phyloP scores from a whole-genome alignment of 2,329 filamentous ascomycete genomes.

The Hawksworthiomyces lignivorus region DNA sequence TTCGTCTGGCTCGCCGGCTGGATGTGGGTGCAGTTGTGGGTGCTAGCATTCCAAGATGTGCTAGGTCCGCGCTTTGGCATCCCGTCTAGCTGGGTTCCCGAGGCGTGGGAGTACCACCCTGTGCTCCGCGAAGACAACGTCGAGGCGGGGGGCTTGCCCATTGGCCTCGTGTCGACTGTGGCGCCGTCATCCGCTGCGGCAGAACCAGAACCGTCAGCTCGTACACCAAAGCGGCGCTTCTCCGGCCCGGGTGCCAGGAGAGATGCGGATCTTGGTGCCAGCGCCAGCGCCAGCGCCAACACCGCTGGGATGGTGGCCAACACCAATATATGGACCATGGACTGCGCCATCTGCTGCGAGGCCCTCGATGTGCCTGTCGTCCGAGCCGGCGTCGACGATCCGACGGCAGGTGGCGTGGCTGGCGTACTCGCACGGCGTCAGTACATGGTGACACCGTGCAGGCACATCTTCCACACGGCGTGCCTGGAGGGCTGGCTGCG shows the following conservation, averaged over 20 bases:
- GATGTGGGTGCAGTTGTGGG: slow-evolving; percentile 79
- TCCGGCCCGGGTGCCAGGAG: slow-evolving; percentile 6
- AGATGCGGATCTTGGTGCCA: too few relatives aligned
- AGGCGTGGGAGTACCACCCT: slow-evolving; percentile 92
- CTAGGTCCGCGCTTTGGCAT: slow-evolving; percentile 85
- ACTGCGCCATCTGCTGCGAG: slow-evolving; percentile 94
- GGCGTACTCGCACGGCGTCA: slow-evolving; percentile 69
- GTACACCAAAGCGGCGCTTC: slow-evolving; percentile 24
- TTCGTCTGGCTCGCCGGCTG: slow-evolving; percentile 62
- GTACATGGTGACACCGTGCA: slow-evolving; percentile 97
- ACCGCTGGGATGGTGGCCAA: slow-evolving; percentile 29
- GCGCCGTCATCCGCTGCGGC: slow-evolving; percentile 18
- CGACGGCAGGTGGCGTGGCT: slow-evolving; percentile 43
- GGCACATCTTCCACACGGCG: slow-evolving; percentile 87
- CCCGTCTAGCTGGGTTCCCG: slow-evolving; percentile 57
- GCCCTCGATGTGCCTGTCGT: slow-evolving; percentile 83
- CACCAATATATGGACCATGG: slow-evolving; percentile 48
- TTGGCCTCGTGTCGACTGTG: slow-evolving; percentile 47
- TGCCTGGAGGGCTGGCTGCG: slow-evolving; percentile 97
- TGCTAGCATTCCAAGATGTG: slow-evolving; percentile 74
- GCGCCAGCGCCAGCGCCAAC: slow-evolving; percentile 10
- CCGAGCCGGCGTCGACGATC: slow-evolving; percentile 46
- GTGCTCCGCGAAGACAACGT: slow-evolving; percentile 74
- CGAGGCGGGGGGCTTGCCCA: slow-evolving; percentile 72
- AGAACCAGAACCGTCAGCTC: too few relatives aligned